These are phyloP conservation scores for Cicer judaicum DNA, from an alignment of 306 rosid genomes.

Conservation along the genomic window DNA sequence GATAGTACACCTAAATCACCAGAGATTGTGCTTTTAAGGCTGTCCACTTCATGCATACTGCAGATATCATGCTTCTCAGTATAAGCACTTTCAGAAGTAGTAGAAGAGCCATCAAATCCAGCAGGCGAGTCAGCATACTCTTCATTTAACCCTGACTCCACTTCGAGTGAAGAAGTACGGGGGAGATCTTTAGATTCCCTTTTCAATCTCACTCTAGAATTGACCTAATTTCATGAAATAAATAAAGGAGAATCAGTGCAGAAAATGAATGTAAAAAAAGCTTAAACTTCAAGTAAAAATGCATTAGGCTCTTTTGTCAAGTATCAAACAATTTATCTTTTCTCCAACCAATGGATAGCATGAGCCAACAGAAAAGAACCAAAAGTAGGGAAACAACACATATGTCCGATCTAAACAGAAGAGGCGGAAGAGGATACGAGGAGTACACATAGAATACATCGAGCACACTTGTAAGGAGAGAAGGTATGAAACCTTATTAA, in stretches of 20 bases:
- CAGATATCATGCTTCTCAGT: slow-evolving; percentile 84
- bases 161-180: slow-evolving; percentile 59
- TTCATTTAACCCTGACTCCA: slow-evolving; percentile 65
- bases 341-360: slow-evolving; percentile 29
- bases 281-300: slow-evolving; percentile 11
- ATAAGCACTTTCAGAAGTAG: slow-evolving; percentile 83
- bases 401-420: slow-evolving; percentile 1
- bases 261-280: slow-evolving; percentile 35
- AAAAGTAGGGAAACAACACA: background rate
- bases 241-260: slow-evolving; percentile 38
- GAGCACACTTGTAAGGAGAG: slow-evolving; percentile 20
- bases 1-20: slow-evolving; percentile 73
- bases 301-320: slow-evolving; percentile 18
- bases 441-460: slow-evolving; percentile 18
- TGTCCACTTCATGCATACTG: slow-evolving; percentile 73
- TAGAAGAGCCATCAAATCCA: slow-evolving; percentile 90
- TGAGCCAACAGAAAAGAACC: slow-evolving; percentile 12
- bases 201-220: slow-evolving; percentile 71
- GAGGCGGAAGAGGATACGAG: background rate
- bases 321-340: slow-evolving; percentile 28
- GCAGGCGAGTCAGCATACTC: slow-evolving; percentile 79
- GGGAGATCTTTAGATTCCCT: slow-evolving; percentile 61
- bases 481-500: slow-evolving; percentile 64
- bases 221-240: slow-evolving; percentile 58
- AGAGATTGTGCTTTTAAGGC: slow-evolving; percentile 72